Percentiles rank a stretch among this genome's conserved stretches.
Conservation (phyloP, 805 yeast species). For the Starmera pachycereana region DNA sequence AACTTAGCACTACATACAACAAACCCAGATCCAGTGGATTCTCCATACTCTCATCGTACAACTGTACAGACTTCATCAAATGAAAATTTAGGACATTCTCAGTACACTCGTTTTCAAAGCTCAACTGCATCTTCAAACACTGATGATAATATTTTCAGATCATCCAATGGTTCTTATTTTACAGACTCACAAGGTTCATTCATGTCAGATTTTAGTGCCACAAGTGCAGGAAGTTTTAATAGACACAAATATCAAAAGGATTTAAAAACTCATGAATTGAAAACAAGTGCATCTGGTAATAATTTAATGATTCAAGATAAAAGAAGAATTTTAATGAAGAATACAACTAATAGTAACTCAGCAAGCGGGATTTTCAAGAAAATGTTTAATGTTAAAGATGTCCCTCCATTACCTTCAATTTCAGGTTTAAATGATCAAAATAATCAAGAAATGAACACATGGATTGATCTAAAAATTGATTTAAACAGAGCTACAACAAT, state of each 20-base stretch:
- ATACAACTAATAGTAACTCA: slow-evolving; percentile 5
- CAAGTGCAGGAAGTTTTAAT: slow-evolving; percentile 78
- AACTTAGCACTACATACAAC: slow-evolving; percentile 3
- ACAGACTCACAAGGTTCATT: slow-evolving; percentile 36
- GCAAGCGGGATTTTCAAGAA: slow-evolving; percentile 23
- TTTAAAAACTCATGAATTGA: slow-evolving; percentile 17
- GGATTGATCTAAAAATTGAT: slow-evolving; percentile 50
- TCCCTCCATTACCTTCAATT: slow-evolving; percentile 15
- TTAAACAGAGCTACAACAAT: slow-evolving; percentile 66
- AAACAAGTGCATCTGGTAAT: slow-evolving; percentile 17
- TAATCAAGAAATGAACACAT: slow-evolving; percentile 28
- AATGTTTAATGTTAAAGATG: slow-evolving; percentile 19
- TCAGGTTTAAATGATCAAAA: slow-evolving; percentile 21
- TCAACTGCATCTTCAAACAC: slow-evolving; percentile 2
- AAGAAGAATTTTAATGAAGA: slow-evolving; percentile 7
- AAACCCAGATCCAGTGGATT: not conserved
- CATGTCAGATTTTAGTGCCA: slow-evolving; percentile 67
- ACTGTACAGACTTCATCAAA: slow-evolving; percentile 6
- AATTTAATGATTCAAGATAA: slow-evolving; percentile 17
- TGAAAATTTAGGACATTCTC: not conserved
- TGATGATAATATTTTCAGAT: slow-evolving; percentile 15
- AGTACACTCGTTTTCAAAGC: slow-evolving; percentile 5
- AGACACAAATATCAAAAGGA: slow-evolving; percentile 44
- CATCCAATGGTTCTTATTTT: slow-evolving; percentile 35
- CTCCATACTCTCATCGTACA: not conserved